Base-by-base conservation (phyloP, 805 yeast species). In the Candida fluviatilis region DNA sequence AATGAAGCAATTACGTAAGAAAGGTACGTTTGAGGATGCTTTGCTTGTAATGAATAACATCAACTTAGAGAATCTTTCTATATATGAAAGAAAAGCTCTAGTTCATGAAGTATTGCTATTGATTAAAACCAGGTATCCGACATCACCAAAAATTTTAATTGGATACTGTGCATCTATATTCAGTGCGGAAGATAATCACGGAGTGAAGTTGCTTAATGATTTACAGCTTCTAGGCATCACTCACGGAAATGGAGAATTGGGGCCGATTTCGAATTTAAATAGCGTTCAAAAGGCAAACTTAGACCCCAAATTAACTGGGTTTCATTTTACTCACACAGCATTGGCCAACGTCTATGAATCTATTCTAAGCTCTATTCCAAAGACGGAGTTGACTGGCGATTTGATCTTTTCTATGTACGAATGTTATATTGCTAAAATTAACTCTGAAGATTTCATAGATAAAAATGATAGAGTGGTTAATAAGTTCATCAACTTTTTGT, bases 141-240 rank as follows among this genome's bases (percentile, higher is more conserved):
- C 41, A 5, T 53, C 62, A 4, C 71, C 71, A 2, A 57, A 63
- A 25, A 53, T 65, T 3, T 46, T 65, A 4, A 47, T 62, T 4
- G 73, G 71, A 2, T 68, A 68, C 46, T 54, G 57, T 23, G 55
- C 58, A 0, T 49, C 66, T 1, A 41, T 64, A 14, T 65, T 58
- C 39, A 18, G 13, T 5, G 41, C 40, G 7, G 38, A 32, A 16
- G 34, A 30, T 1, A 28, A 42, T 5, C 35, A 45, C 2, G 23
- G 34, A 3, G 54, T 54, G 0, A 36, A 48, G 3, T 36, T 57
- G 1, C 47, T 67, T 11, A 53, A 60, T 29, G 54, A 58, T 3
- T 42, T 65, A 19, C 43, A 52, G 19, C 23, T 66, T 16, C 42
- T 65, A 17, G 55, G 56, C 2, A 28, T 56, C 3, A 41, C 56